Evolutionary conservation across 2,329 filamentous ascomycete genomes (phyloP), one percentile per base, ranked within the genome.

Genomic region (Didymella arachidicola): DNA sequence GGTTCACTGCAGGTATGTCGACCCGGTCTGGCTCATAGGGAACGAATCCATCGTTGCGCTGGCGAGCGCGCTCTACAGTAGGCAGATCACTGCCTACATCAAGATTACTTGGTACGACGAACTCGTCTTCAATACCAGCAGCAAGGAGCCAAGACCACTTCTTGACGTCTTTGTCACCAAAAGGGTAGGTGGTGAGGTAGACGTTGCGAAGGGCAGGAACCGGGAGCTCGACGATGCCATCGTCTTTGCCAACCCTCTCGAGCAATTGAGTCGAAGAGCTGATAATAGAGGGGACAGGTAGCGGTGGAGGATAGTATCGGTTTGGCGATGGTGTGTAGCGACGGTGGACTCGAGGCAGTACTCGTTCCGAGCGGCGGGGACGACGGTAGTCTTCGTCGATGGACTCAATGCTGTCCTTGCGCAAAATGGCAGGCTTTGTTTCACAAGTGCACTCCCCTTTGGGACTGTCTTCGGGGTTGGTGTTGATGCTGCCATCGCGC

Each of bases 151-250:
- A 71, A 1, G 56, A 29, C 63, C 65, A 71, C 25, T 70, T 67
- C 52, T 65, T 63, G 6, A 72, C 60, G n/a, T 71, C 67, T 11
- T 56, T 61, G 22, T 66, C 50, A n/a, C 64, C 63, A 53, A 71
- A 72, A 4, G 68, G 66, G 46, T 62, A 72, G 0, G 69, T 72
- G 42, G 62, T 55, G 3, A 72, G 50, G 56, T 70, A 71, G 16
- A 65, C 53, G 48, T 51, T 62, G n/a, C 55, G 51, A 14, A 61
- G 59, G 4, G 54, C 61, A 10, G 66, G 67, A 32, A 36, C 50
- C 0, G 68, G 66, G 8, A 71, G 42, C 10, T 71, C 63, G 25
- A 52, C 55, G 19, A 70, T 48, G 19, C 67, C 62, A 34, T 72
- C 69, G 29, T 61, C 63, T 19, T 58, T 60, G 32, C 43, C 49